A percentile compares a stretch with the other conserved stretches of the same genome.
These are phyloP conservation scores for Neurospora discreta DNA, from an alignment of 495 filamentous ascomycete genomes.

Conservation along the genomic window DNA sequence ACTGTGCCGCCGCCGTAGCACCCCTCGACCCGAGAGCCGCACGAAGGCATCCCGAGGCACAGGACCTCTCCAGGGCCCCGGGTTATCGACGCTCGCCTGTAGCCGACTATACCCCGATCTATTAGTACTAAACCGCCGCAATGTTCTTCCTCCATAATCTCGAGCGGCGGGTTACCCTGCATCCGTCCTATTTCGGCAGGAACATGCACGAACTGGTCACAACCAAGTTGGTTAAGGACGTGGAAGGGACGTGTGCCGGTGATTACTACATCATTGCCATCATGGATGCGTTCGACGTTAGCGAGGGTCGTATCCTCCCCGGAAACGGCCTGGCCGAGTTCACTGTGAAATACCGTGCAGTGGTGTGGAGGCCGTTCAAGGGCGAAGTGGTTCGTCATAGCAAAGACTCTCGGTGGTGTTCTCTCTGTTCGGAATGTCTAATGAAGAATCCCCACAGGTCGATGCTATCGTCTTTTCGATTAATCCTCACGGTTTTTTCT, in stretches of 20 bases:
- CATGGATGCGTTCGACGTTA: conserved; percentile 87
- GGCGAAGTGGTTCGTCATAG: conserved; percentile 72
- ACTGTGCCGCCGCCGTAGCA: not conserved
- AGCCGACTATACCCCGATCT: not conserved
- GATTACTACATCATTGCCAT: conserved; percentile 94
- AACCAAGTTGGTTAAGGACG: conserved; percentile 74
- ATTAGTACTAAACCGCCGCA: conserved; percentile 5
- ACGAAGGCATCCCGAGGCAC: not conserved
- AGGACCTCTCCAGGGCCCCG: not conserved
- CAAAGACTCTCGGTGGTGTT: not conserved
- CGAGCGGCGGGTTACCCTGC: conserved; percentile 82
- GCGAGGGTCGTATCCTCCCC: conserved; percentile 82
- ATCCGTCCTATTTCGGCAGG: conserved; percentile 91
- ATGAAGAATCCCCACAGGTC: conserved; percentile 44
- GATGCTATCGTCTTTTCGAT: conserved; percentile 86
- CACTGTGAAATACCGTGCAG: conserved; percentile 84
- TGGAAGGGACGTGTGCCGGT: conserved; percentile 87
- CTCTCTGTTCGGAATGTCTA: not conserved
- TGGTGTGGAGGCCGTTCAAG: conserved; percentile 95
- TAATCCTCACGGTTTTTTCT: conserved; percentile 86
- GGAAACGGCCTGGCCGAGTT: conserved; percentile 86
- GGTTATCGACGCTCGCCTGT: not conserved
- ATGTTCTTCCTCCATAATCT: conserved; percentile 99
- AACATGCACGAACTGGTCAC: conserved; percentile 84
- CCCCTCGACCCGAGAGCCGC: not conserved